Percentiles rank a stretch among this genome's conserved stretches.
phyloP scores from a whole-genome alignment of 305 asterid genomes.

The Solanum hybrid region DNA sequence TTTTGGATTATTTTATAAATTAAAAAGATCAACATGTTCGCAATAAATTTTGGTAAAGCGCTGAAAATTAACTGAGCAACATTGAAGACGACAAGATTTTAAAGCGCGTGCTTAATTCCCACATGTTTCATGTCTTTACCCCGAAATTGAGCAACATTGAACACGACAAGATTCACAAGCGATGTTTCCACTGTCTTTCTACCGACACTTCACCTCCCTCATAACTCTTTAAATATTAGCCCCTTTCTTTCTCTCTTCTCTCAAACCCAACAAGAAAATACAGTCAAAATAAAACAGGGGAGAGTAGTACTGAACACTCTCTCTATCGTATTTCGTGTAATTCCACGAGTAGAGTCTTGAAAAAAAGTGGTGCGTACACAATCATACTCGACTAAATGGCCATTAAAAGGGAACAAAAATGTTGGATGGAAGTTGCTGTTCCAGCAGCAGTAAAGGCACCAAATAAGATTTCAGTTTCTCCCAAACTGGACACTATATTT shows the following conservation, averaged over 20 bases:
- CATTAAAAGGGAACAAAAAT: too few relatives aligned
- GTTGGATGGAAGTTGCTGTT: slow-evolving; percentile 4
- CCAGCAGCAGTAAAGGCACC: not conserved
- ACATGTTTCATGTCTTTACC: not conserved
- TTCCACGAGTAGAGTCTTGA: not conserved
- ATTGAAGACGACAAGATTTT: too few relatives aligned
- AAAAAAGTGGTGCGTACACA: not conserved
- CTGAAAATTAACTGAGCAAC: too few relatives aligned
- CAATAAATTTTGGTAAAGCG: too few relatives aligned
- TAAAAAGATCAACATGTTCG: too few relatives aligned
- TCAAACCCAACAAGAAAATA: not conserved
- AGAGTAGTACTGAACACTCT: not conserved
- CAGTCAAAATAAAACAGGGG: not conserved
- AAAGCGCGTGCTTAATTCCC: not conserved
- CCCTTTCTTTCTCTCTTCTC: not conserved
- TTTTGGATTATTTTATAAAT: too few relatives aligned
- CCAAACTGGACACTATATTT: slow-evolving; percentile 21
- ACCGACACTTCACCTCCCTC: not conserved
- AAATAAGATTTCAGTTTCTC: slow-evolving; percentile 1
- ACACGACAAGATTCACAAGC: not conserved
- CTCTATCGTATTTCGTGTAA: not conserved
- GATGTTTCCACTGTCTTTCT: not conserved
- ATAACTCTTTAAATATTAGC: not conserved
- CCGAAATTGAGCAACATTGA: not conserved
- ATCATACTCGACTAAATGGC: not conserved